Evolutionary conservation across 345 rosid species (phyloP).

Genomic region (Ceriops tagal): DNA sequence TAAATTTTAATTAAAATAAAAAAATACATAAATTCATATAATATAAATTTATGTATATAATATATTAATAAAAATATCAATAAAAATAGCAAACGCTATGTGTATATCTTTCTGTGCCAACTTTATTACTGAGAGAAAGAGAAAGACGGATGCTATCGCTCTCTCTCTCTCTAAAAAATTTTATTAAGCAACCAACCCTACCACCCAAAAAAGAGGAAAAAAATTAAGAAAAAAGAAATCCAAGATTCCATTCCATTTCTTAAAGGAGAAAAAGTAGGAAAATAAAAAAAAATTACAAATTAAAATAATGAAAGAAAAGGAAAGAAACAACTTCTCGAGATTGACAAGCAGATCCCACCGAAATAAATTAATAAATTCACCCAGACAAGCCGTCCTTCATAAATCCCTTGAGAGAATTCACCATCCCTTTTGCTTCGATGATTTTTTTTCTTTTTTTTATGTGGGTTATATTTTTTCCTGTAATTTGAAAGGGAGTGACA

Average conservation of each 20-base stretch:
- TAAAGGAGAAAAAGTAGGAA: slow-evolving; percentile 13
- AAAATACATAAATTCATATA: too few relatives aligned
- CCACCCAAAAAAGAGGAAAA: neutral
- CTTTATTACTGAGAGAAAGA: neutral
- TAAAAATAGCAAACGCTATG: neutral
- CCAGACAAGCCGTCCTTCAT: slow-evolving; percentile 36
- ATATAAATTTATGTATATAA: neutral
- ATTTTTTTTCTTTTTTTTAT: slow-evolving; percentile 2
- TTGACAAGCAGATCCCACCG: slow-evolving; percentile 64
- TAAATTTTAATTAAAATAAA: neutral
- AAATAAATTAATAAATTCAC: slow-evolving; percentile 45
- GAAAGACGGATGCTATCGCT: neutral
- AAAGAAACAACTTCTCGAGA: slow-evolving; percentile 53
- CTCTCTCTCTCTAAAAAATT: slow-evolving; percentile 4
- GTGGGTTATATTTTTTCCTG: slow-evolving; percentile 23
- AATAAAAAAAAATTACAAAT: neutral
- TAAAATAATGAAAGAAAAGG: slow-evolving; percentile 1
- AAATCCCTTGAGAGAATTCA: slow-evolving; percentile 56
- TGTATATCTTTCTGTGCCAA: slow-evolving; percentile 51
- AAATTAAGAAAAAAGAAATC: slow-evolving; percentile 17
- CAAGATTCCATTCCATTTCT: slow-evolving; percentile 32
- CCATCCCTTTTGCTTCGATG: slow-evolving; percentile 20
- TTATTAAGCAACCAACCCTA: slow-evolving; percentile 21
- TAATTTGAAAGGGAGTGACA: slow-evolving; percentile 17
- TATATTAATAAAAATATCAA: too few relatives aligned